phyloP scores from a whole-genome alignment of 1,284 basidiomycete species.

The Somion occarium region DNA sequence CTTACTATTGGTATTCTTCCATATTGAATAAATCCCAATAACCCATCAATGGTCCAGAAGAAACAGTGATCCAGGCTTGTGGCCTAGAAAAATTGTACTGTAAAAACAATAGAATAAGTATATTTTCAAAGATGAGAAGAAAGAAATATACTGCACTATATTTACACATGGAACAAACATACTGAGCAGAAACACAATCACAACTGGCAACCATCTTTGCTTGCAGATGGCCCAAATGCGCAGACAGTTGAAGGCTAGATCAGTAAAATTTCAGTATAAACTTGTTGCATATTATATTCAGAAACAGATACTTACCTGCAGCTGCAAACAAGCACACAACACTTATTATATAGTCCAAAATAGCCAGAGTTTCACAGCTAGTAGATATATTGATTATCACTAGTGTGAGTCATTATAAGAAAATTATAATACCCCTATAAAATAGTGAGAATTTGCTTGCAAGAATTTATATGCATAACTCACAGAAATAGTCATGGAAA shows the following conservation, averaged over 20 bases:
- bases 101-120: neutral
- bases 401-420: neutral
- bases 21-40: neutral
- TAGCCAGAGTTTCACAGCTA: neutral
- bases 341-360: neutral
- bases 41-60: neutral
- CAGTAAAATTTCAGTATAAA: neutral
- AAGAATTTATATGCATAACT: neutral
- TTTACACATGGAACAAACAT: neutral
- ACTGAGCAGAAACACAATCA: neutral
- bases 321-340: neutral
- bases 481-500: neutral
- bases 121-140: neutral
- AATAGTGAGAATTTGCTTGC: too few relatives aligned
- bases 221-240: neutral
- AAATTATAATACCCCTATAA: too few relatives aligned
- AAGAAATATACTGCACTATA: neutral
- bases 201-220: neutral
- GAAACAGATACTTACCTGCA: neutral
- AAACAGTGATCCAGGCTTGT: neutral
- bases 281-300: neutral
- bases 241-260: neutral
- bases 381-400: neutral
- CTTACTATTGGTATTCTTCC: neutral
- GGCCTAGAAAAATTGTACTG: neutral